phyloP scores from a whole-genome alignment of 75 land plant species.

The Gnetum montanum region DNA sequence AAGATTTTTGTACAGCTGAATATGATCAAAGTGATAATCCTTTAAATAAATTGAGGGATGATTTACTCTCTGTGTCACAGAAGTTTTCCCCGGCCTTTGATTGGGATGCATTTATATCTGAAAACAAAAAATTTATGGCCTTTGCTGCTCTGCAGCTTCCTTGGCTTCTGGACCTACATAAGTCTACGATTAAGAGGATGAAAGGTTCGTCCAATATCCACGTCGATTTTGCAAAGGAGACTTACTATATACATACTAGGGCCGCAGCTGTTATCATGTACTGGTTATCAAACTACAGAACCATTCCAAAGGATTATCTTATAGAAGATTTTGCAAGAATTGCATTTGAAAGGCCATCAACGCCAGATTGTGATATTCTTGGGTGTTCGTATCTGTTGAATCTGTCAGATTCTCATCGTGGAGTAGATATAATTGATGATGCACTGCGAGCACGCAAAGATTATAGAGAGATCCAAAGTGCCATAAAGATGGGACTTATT shows the following conservation, averaged over 20 bases:
- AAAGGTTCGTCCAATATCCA: slow-evolving; percentile 2
- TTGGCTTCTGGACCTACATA: slow-evolving; percentile 62
- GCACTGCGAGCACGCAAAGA: slow-evolving; percentile 35
- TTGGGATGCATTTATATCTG: slow-evolving; percentile 37
- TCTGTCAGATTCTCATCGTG: slow-evolving; percentile 58
- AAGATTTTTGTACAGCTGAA: slow-evolving; percentile 8
- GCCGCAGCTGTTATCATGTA: slow-evolving; percentile 39
- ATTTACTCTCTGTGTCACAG: slow-evolving; percentile 35
- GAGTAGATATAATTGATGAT: slow-evolving; percentile 66
- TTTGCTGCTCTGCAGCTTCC: slow-evolving; percentile 68
- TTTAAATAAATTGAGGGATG: slow-evolving; percentile 8
- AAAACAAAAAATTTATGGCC: slow-evolving; percentile 37
- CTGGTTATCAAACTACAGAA: slow-evolving; percentile 55
- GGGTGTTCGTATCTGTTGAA: slow-evolving; percentile 72
- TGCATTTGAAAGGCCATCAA: slow-evolving; percentile 37
- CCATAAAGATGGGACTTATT: slow-evolving; percentile 58
- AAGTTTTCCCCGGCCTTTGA: slow-evolving; percentile 12
- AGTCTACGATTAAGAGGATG: slow-evolving; percentile 17
- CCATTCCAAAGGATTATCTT: slow-evolving; percentile 58
- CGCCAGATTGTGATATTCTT: slow-evolving; percentile 37
- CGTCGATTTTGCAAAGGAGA: slow-evolving; percentile 14
- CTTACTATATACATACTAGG: slow-evolving; percentile 16
- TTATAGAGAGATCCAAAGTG: slow-evolving; percentile 41
- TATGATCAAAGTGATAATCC: slow-evolving; percentile 8
- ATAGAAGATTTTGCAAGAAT: slow-evolving; percentile 61